Conservation (phyloP, 192 early-diverging fungal genomes). For the Umbelopsis isabellina region DNA sequence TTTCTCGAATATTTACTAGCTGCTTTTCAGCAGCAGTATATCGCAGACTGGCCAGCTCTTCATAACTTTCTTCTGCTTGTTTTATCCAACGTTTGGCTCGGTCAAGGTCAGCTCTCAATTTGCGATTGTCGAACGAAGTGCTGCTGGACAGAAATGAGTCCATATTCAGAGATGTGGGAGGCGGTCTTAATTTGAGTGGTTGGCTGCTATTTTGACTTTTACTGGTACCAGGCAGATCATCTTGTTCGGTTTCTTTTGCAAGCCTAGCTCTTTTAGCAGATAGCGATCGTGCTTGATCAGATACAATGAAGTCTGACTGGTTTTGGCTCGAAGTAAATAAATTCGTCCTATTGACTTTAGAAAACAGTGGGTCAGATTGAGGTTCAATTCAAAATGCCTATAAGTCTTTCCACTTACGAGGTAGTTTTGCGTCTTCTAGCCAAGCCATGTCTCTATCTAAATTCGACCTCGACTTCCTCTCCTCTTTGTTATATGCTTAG, state of each 20-base stretch:
- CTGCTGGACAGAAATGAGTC: neutral
- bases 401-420: neutral
- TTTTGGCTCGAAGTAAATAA: neutral
- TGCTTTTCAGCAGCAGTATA: conserved; percentile 17
- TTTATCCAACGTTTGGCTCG: conserved; percentile 15
- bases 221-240: neutral
- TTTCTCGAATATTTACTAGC: neutral
- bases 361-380: neutral
- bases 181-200: neutral
- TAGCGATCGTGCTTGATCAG: conserved; percentile 4
- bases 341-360: neutral
- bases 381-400: no score
- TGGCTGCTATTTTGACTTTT: neutral
- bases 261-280: conserved; percentile 6
- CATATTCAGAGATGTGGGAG: neutral
- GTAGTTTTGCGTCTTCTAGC: neutral
- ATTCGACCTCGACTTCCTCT: neutral
- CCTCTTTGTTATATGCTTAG: neutral
- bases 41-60: conserved; percentile 5
- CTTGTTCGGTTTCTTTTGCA: neutral
- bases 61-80: conserved; percentile 21
- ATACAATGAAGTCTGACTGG: neutral
- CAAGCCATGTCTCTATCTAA: neutral
- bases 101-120: neutral
- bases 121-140: conserved; percentile 7